These are phyloP conservation scores for Starmerella vitae DNA, from an alignment of 805 yeast genomes.

Conservation along the genomic window DNA sequence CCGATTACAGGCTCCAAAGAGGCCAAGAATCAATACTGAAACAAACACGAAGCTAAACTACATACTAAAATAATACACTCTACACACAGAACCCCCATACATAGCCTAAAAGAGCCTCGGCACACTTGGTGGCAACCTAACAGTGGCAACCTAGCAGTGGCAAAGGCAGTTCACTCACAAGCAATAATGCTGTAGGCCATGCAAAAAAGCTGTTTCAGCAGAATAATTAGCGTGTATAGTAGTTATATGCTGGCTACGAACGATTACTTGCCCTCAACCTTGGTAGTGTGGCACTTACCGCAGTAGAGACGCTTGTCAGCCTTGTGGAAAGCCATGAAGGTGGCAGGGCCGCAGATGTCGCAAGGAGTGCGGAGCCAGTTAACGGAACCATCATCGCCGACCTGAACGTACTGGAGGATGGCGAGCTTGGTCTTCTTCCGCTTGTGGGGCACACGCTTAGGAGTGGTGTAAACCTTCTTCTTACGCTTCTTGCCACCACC, in stretches of 20 bases:
- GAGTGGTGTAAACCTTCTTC: conserved; percentile 99
- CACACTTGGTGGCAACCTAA: too few relatives aligned
- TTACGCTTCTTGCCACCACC: conserved; percentile 99
- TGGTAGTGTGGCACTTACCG: conserved; percentile 98
- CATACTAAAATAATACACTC: too few relatives aligned
- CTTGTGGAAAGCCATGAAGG: conserved; percentile 90
- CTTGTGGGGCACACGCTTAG: conserved; percentile 99
- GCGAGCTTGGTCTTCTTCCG: conserved; percentile 99
- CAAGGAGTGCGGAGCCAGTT: conserved; percentile 98
- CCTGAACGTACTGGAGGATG: conserved; percentile 98
- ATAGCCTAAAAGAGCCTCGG: too few relatives aligned
- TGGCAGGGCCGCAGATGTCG: conserved; percentile 96
- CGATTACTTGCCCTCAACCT: conserved; percentile 22
- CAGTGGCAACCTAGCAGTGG: too few relatives aligned
- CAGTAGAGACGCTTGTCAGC: conserved; percentile 93
- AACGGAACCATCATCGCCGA: conserved; percentile 95
- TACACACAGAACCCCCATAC: too few relatives aligned
- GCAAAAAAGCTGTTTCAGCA: too few relatives aligned
- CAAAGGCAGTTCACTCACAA: too few relatives aligned
- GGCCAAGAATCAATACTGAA: too few relatives aligned
- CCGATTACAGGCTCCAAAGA: too few relatives aligned
- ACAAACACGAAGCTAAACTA: too few relatives aligned
- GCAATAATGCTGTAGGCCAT: too few relatives aligned
- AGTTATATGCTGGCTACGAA: conserved; percentile 2
- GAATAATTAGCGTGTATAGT: too few relatives aligned